phyloP scores from a whole-genome alignment of 2,329 filamentous ascomycete genomes.

The Corinectria fuckeliana region DNA sequence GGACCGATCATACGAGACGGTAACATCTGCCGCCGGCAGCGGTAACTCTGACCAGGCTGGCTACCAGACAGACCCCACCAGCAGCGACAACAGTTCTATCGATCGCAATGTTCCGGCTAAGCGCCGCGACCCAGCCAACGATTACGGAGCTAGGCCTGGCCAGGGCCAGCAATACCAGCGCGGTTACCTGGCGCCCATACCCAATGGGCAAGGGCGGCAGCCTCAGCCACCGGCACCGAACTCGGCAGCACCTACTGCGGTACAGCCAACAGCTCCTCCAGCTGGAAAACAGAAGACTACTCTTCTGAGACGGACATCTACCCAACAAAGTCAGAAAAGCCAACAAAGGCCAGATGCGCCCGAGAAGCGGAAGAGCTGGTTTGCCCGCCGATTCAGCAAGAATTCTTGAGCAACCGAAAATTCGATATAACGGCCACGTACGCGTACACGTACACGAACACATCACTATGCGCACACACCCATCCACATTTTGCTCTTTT shows the following conservation, averaged over 20 bases:
- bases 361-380: constrained; percentile 91
- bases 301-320: constrained; percentile 39
- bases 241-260: constrained; percentile 31
- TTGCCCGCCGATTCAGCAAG: constrained; percentile 82
- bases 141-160: constrained; percentile 68
- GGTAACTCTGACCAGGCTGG: constrained; percentile 77
- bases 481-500: constrained; percentile 25
- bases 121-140: constrained; percentile 61
- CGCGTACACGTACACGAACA: background rate
- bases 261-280: constrained; percentile 26
- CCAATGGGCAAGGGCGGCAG: constrained; percentile 34
- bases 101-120: constrained; percentile 71
- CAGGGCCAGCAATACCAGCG: constrained; percentile 51
- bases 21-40: constrained; percentile 77
- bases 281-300: constrained; percentile 40
- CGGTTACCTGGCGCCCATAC: constrained; percentile 46
- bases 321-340: constrained; percentile 24
- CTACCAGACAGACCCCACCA: constrained; percentile 83
- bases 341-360: constrained; percentile 33
- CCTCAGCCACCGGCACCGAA: constrained; percentile 34
- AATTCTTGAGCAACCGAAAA: constrained; percentile 33
- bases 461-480: constrained; percentile 13
- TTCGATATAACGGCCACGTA: background rate
- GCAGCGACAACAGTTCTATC: constrained; percentile 91
- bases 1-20: constrained; percentile 85